Base-by-base conservation (phyloP, 345 rosid genomes). In the Geranium brycei region DNA sequence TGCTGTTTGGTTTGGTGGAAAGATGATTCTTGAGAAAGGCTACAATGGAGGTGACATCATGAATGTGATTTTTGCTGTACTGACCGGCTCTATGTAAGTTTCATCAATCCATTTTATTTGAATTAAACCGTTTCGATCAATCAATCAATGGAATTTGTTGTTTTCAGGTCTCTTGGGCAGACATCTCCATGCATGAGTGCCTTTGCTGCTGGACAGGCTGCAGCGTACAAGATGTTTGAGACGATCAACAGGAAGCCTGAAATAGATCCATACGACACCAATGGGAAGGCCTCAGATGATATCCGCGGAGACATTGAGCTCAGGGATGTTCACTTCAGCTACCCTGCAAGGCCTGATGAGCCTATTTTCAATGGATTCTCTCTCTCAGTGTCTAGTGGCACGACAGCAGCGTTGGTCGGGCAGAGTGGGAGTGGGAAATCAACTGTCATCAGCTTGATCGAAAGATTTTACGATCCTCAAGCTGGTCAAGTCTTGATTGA, bases 1-100 rank as follows among this genome's bases (percentile, higher is more conserved):
- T 62, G 75, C 83, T 11, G 61, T 83, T 18, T 83, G 87, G 87
- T 83, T 63, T 55, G 85, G 87, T 2, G 87, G 74, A 53, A 80
- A 69, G 77, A 60, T 80, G 83, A 71, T 83, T 40, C 67, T 78
- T 60, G 76, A 80, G 4, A 77, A 75, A 59, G 83, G 83, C 59
- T 83, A 78, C 62, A 32, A 66, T 0, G 87, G 83, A 12, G 87
- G 85, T 16, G 70, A 65, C 1, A 76, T 78, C 53, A 7, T 76
- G 4, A 83, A 65, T 67, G 81, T 83, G 35, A 72, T 83, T 10
- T 0, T 78, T 35, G 72, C 81, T 0, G 72, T 83, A 32, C 28
- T 83, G 40, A 74, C 68, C 4, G 85, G 83, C 55, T 78, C 85
- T 35, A 60, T 68, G 85, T 80, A 68, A 72, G 87, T 67, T 23